Percentiles rank a stretch among this genome's conserved stretches.
Evolutionary conservation across 371 early-diverging fungal species (phyloP).

Genomic region (Lichtheimia corymbifera): DNA sequence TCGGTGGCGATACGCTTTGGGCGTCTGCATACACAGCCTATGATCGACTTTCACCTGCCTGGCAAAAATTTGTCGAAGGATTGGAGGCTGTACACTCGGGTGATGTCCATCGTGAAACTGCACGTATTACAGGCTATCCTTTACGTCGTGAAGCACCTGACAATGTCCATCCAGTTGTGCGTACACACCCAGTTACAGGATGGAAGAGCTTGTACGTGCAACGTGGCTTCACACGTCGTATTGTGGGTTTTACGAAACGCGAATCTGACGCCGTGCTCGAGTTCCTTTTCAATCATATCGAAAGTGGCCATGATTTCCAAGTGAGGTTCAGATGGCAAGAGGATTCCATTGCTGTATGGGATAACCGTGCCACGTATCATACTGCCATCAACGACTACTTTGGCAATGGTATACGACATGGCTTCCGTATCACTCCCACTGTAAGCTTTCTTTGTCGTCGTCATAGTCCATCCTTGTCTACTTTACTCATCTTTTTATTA

Average conservation of each 20-base stretch:
- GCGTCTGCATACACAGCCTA: slow-evolving; percentile 60
- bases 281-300: slow-evolving; percentile 51
- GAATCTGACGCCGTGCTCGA: slow-evolving; percentile 64
- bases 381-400: slow-evolving; percentile 54
- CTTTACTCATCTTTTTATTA: neutral
- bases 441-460: neutral
- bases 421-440: slow-evolving; percentile 46
- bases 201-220: slow-evolving; percentile 66
- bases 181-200: slow-evolving; percentile 69
- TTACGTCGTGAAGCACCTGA: slow-evolving; percentile 45
- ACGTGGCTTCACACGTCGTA: slow-evolving; percentile 61
- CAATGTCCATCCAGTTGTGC: slow-evolving; percentile 60
- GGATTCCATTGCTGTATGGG: slow-evolving; percentile 65
- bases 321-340: slow-evolving; percentile 65
- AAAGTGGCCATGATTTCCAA: slow-evolving; percentile 58
- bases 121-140: slow-evolving; percentile 38
- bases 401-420: slow-evolving; percentile 38
- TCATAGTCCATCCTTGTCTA: neutral
- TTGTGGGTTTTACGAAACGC: slow-evolving; percentile 50
- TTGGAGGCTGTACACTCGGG: slow-evolving; percentile 63
- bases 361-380: slow-evolving; percentile 56
- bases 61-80: slow-evolving; percentile 57
- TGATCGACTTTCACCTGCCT: slow-evolving; percentile 59
- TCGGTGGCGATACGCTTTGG: slow-evolving; percentile 66
- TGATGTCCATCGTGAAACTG: slow-evolving; percentile 38